These are phyloP conservation scores for Corylus avellana DNA, from an alignment of 306 rosid genomes.

Conservation along the genomic window DNA sequence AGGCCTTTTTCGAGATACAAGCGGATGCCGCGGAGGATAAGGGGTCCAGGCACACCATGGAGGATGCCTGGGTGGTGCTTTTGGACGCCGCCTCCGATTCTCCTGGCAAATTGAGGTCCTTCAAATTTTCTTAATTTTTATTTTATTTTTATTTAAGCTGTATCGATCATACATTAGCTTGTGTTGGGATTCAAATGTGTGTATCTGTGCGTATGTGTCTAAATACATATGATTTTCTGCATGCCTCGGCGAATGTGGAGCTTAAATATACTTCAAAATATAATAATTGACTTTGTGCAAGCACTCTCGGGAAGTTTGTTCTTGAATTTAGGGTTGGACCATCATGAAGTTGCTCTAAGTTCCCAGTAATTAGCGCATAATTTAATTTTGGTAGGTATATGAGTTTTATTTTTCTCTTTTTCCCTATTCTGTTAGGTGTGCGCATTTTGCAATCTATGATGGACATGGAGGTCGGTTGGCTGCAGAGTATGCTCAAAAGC, in stretches of 20 bases:
- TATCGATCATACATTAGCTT: not conserved
- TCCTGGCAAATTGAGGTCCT: constrained; percentile 70
- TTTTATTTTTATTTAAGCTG: not conserved
- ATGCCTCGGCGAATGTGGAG: not conserved
- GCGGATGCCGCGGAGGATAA: constrained; percentile 84
- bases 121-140: not conserved
- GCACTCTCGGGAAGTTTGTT: not conserved
- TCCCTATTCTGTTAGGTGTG: constrained; percentile 53
- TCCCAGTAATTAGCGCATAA: not conserved
- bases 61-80: constrained; percentile 76
- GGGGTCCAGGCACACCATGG: constrained; percentile 84
- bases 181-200: not conserved
- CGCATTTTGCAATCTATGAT: constrained; percentile 86
- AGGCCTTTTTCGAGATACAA: constrained; percentile 54
- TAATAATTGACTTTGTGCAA: not conserved
- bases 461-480: constrained; percentile 95
- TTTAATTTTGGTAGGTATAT: not conserved
- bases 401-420: constrained; percentile 17
- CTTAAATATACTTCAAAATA: not conserved
- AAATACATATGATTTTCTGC: no score
- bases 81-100: constrained; percentile 56
- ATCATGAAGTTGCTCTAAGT: not conserved
- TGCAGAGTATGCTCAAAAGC: constrained; percentile 78
- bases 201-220: no score
- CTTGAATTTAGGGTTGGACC: not conserved